Evolutionary conservation across 2,329 filamentous ascomycete species (phyloP), one percentile per base, ranked within the genome.

Genomic region (Verticillium alfalfae): DNA sequence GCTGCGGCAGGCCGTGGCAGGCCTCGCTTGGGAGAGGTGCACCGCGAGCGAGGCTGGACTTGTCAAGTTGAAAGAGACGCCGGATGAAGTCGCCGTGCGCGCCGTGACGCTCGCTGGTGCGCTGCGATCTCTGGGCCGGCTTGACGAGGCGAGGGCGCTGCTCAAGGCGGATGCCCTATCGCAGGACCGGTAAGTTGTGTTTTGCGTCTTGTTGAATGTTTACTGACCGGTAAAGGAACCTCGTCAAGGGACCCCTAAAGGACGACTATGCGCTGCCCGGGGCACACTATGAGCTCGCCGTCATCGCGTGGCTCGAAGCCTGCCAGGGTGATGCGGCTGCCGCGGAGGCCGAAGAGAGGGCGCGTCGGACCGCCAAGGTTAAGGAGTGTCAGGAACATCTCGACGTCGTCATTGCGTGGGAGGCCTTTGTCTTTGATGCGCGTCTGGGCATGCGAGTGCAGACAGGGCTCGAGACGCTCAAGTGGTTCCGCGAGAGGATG

Each of bases 201-300:
- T 57, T 9, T 36, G 1, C 49, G 34, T 18, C 6, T 12, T 5
- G 18, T 1, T 10, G 34, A 34, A 2, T 34, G 1, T 41, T 49
- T 36, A 10, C 56, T 63, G 41, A 60, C 45, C 34, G 9, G 57
- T 8, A 13, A 34, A 36, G n/a, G 37, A 55, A 37, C 10, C 9
- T 34, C 9, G 87, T 88, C 72, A 88, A 84, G 65, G 88, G 88
- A 2, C 68, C 78, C 0, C 79, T 83, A 2, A 86, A 82, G 62
- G 90, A 93, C 62, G 88, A 90, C 68, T 93, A 90, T 78, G 80
- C 86, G 10, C 79, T 84, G 7, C 91, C 94, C 0, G 86, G 88
- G 0, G 92, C 90, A 1, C 82, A 92, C 66, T 97, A 97, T 74
- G 95, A 99, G 75, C 86, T 95, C 79, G 93, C 88, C 0, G 92